phyloP scores from a whole-genome alignment of 345 rosid genomes.

The Aegle marmelos region DNA sequence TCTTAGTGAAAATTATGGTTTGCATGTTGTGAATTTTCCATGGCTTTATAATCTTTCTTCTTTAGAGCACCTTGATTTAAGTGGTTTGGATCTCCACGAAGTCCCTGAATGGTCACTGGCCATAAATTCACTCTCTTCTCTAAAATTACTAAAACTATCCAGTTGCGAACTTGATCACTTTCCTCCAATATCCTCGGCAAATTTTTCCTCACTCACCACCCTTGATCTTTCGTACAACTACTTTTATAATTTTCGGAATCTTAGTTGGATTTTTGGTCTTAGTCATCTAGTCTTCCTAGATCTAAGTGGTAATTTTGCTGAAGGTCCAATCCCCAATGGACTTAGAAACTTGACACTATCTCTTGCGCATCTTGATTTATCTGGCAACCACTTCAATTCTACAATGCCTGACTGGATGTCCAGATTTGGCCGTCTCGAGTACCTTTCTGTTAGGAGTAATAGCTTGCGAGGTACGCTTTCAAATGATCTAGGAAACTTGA shows the following conservation, averaged over 20 bases:
- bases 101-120: background rate
- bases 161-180: background rate
- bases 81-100: background rate
- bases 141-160: constrained; percentile 5
- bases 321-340: background rate
- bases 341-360: constrained; percentile 2
- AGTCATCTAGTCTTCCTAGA: constrained; percentile 14
- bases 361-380: constrained; percentile 8
- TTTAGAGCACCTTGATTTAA: constrained; percentile 24
- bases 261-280: background rate
- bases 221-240: constrained; percentile 16
- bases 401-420: constrained; percentile 16
- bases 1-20: background rate
- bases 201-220: constrained; percentile 16
- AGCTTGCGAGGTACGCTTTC: constrained; percentile 4
- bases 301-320: background rate
- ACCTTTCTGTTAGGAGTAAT: background rate
- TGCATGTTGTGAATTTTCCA: constrained; percentile 9
- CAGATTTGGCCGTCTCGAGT: constrained; percentile 10
- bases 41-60: constrained; percentile 26
- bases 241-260: too few species aligned
- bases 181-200: background rate
- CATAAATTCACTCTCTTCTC: constrained; percentile 9
- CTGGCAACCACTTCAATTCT: background rate
- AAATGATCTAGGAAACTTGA: constrained; percentile 16